Conservation (phyloP, 169 alveolate species). For the Plasmodium vinckei region DNA sequence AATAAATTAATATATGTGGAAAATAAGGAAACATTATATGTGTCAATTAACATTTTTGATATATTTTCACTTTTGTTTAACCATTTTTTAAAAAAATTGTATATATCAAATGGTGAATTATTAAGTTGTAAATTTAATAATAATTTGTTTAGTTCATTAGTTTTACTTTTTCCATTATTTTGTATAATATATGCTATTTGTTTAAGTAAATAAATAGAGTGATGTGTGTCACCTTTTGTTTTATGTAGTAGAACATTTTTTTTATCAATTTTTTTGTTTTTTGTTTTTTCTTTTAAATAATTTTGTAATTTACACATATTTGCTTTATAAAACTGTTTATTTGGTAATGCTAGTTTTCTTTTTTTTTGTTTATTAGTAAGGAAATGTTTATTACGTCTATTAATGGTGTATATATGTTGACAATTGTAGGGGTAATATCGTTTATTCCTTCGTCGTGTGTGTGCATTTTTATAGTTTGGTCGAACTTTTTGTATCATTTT, state of each 20-base stretch:
- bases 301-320: too few relatives aligned
- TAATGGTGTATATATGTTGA: too few relatives aligned
- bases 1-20: slow-evolving; percentile 29
- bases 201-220: slow-evolving; percentile 16
- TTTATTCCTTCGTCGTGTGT: too few relatives aligned
- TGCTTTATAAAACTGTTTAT: too few relatives aligned
- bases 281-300: too few relatives aligned
- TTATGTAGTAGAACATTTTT: not conserved
- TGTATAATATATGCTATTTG: slow-evolving; percentile 11
- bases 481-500: too few relatives aligned
- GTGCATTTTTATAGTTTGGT: too few relatives aligned
- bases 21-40: slow-evolving; percentile 32
- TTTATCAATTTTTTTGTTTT: slow-evolving; percentile 2
- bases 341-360: too few relatives aligned
- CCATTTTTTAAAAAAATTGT: slow-evolving; percentile 49
- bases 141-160: slow-evolving; percentile 3
- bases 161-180: slow-evolving; percentile 17
- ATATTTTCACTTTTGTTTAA: slow-evolving; percentile 31
- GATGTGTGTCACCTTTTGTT: not conserved
- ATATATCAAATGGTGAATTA: slow-evolving; percentile 3
- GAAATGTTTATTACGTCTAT: too few relatives aligned
- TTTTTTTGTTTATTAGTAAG: too few relatives aligned
- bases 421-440: too few relatives aligned
- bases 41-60: slow-evolving; percentile 28
- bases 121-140: not conserved